Evolutionary conservation across 495 filamentous ascomycete genomes (phyloP).

Genomic region (Rhizodiscina lignyota): DNA sequence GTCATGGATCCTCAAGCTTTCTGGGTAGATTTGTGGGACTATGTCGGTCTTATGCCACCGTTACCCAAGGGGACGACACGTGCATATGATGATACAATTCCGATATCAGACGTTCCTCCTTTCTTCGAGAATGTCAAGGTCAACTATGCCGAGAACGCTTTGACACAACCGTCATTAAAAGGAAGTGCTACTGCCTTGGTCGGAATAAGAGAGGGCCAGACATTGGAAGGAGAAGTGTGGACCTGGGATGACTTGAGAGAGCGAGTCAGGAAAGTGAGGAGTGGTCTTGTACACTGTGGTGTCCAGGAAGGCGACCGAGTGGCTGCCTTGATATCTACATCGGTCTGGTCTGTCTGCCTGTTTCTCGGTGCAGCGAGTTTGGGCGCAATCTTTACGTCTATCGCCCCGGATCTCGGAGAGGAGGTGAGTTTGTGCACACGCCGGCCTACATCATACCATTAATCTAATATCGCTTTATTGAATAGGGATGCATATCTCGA

Average conservation of each 20-base stretch:
- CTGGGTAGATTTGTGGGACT: not conserved
- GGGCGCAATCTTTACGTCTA: conserved; percentile 81
- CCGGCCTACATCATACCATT: too few species aligned
- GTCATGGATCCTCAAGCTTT: not conserved
- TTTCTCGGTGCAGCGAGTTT: conserved; percentile 68
- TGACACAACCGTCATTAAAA: conserved; percentile 55
- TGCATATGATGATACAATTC: conserved; percentile 47
- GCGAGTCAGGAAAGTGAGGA: conserved; percentile 54
- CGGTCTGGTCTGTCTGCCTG: conserved; percentile 64
- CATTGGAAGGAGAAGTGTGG: conserved; percentile 45
- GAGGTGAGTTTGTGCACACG: too few species aligned
- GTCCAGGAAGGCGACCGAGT: conserved; percentile 54
- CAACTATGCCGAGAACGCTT: conserved; percentile 86
- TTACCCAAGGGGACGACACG: too few species aligned
- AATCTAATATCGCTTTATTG: too few species aligned
- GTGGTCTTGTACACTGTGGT: conserved; percentile 46
- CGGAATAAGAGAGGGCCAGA: conserved; percentile 60
- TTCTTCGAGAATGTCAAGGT: conserved; percentile 68
- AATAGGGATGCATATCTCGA: too few species aligned
- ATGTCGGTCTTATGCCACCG: not conserved
- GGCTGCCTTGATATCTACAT: conserved; percentile 77
- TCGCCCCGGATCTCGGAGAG: conserved; percentile 70
- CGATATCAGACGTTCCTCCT: conserved; percentile 69
- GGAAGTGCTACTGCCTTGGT: conserved; percentile 36
- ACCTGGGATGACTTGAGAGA: conserved; percentile 74